Percentiles rank a stretch among this genome's conserved stretches.
Conservation (phyloP, 2,329 filamentous ascomycete species). For the Hypomyces rosellus region DNA sequence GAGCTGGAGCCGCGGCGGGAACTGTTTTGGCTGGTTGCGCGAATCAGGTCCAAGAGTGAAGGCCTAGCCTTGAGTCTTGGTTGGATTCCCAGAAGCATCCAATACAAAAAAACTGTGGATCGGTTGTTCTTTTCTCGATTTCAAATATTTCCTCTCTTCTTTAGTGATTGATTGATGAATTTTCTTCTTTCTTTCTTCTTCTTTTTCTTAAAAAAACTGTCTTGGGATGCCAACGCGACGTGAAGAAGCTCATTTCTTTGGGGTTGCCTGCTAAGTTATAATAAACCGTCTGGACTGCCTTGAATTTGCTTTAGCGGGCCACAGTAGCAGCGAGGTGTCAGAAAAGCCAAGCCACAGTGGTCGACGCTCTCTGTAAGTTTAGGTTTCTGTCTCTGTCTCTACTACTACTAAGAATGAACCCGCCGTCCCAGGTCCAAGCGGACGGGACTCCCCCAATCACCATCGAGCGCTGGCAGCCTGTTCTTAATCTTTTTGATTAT, state of each 20-base stretch:
- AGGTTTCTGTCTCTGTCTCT: no score
- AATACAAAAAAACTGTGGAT: background rate
- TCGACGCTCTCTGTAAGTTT: no score
- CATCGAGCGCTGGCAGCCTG: background rate
- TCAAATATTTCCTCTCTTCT: no score
- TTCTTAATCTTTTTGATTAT: no score
- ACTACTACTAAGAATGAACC: no score
- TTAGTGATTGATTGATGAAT: no score
- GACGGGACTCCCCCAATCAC: background rate
- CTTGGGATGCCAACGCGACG: background rate
- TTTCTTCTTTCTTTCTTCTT: background rate
- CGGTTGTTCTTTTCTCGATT: background rate
- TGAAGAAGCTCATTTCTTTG: background rate
- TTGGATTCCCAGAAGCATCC: constrained; percentile 36
- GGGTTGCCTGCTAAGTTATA: background rate
- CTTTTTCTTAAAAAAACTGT: background rate
- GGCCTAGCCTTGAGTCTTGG: constrained; percentile 46
- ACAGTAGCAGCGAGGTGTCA: no score
- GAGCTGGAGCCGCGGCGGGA: constrained; percentile 14
- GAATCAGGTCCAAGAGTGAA: constrained; percentile 47
- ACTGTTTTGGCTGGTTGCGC: constrained; percentile 27
- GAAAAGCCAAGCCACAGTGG: background rate
- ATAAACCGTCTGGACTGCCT: no score
- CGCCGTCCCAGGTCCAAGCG: background rate
- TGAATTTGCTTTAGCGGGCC: no score